Evolutionary conservation across 176 grass and related monocot species (phyloP).

Genomic region (Aegilops umbellulata): DNA sequence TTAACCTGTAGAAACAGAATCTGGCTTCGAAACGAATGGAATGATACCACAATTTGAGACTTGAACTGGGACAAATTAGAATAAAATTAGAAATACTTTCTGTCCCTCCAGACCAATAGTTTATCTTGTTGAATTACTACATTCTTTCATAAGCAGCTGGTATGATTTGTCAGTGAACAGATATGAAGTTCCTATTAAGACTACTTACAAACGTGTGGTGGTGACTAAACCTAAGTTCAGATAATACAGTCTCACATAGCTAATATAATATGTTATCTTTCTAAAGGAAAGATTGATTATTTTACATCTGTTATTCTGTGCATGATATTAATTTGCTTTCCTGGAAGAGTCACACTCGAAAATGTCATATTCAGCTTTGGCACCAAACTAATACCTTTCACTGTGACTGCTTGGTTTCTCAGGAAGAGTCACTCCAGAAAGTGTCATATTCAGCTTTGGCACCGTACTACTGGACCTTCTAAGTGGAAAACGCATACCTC

Average conservation of each 20-base stretch:
- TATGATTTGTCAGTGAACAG: not conserved
- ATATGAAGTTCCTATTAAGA: not conserved
- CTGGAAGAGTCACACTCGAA: slow-evolving; percentile 72
- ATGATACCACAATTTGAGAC: not conserved
- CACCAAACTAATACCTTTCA: slow-evolving; percentile 47
- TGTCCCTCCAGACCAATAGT: not conserved
- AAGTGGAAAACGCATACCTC: slow-evolving; percentile 98
- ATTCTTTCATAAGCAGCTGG: not conserved
- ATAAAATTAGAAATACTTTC: not conserved
- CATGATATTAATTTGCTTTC: slow-evolving; percentile 22
- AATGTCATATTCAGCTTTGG: slow-evolving; percentile 87
- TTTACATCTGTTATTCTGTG: slow-evolving; percentile 2
- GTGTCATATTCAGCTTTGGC: slow-evolving; percentile 98
- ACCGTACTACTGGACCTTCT: slow-evolving; percentile 92
- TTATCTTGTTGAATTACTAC: not conserved
- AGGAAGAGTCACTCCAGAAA: slow-evolving; percentile 94
- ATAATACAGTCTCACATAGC: not conserved
- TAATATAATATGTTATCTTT: slow-evolving; percentile 4
- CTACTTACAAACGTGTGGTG: not conserved
- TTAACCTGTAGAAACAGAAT: not conserved
- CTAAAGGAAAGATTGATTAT: not conserved
- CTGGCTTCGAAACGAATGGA: not conserved
- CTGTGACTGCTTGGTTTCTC: slow-evolving; percentile 28
- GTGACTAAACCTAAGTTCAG: not conserved
- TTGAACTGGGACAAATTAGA: not conserved